phyloP scores from a whole-genome alignment of 1,284 basidiomycete species.

The Mycena sp. region DNA sequence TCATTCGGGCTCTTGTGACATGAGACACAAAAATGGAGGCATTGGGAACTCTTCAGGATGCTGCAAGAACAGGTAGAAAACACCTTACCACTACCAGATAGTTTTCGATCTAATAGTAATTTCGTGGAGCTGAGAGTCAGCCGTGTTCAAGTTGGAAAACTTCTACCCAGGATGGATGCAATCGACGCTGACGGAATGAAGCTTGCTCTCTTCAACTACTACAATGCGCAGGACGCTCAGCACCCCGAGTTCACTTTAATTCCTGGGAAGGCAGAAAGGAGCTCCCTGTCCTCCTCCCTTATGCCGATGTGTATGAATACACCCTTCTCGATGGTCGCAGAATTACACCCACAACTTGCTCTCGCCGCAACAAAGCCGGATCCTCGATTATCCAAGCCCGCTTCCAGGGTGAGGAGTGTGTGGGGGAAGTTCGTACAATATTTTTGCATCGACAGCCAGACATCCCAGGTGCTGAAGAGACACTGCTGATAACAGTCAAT shows the following conservation, averaged over 20 bases:
- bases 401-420: neutral
- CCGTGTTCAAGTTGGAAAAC: too few relatives aligned
- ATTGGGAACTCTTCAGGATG: neutral
- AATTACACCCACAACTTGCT: neutral
- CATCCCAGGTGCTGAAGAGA: neutral
- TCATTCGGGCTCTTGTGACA: too few relatives aligned
- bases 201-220: too few relatives aligned
- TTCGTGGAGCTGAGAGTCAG: too few relatives aligned
- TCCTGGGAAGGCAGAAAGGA: too few relatives aligned
- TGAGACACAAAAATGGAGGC: neutral
- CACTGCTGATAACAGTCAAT: neutral
- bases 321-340: constrained; percentile 4
- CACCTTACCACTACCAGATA: neutral
- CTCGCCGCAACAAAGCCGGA: neutral
- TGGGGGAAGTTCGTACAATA: neutral
- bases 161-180: too few relatives aligned
- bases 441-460: neutral
- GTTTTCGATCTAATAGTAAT: neutral
- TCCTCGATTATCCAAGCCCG: constrained; percentile 3
- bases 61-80: neutral
- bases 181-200: too few relatives aligned
- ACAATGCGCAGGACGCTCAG: too few relatives aligned
- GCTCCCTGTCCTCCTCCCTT: neutral
- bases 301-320: constrained; percentile 1
- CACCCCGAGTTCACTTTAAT: too few relatives aligned